Evolutionary conservation across 2,329 filamentous ascomycete species (phyloP), one percentile per base, ranked within the genome.

Genomic region (Fusarium sp.): DNA sequence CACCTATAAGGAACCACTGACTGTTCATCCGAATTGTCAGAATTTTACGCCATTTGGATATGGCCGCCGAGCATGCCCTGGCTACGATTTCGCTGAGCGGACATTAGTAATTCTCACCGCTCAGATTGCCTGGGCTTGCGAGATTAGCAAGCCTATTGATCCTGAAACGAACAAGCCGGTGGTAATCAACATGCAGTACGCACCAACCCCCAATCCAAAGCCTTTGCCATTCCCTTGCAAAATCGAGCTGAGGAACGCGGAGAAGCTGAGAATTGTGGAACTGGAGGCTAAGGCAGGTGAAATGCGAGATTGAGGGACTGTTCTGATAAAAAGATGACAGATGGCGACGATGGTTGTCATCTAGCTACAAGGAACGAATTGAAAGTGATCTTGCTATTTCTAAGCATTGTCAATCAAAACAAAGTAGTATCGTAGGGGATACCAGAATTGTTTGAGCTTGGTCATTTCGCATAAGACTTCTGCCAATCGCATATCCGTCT

Each of bases 1-100:
- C 17, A 54, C 40, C 1, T 45, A 54, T 18, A 54, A 45, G 17
- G 39, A 54, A n/a, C 51, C 51, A 6, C 20, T 54, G 4, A 45
- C 51, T 13, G 28, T 44, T 17, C 28, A 54, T 7, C 51, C 51
- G 4, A 54, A 54, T 17, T 54, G 51, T 6, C 51, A 54, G 40
- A 44, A 54, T 14, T 54, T 54, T 10, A 36, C 39, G 6, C 39
- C 40, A 14, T 54, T 54, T 18, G 40, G 51, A 6, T 54, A 45
- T 13, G 51, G 51, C 15, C 39, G 40, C 4, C 39, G 40, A 8
- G 51, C 51, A 11, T 54, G 51, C 22, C 40, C 51, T 18, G 39
- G 51, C 1, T 54, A 18, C 7, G 40, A 54, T 31, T 54, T 45
- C 28, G 39, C 51, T 5, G 40, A 54, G 13, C 51, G 51, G 8